These are phyloP conservation scores for Spergularia azorica DNA, from an alignment of 179 eudicot genomes.

Conservation along the genomic window DNA sequence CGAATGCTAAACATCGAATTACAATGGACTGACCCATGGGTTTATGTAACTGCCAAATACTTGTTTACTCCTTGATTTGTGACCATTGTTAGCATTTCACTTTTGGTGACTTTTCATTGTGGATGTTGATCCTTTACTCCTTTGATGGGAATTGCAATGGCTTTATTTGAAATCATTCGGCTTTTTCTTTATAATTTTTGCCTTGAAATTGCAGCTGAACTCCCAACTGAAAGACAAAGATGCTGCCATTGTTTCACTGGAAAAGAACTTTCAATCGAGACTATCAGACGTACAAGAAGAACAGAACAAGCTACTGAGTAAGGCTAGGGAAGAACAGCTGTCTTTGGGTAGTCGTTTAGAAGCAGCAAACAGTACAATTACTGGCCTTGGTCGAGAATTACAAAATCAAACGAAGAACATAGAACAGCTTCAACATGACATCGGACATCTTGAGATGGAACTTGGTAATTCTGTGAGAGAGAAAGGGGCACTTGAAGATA, in stretches of 20 bases:
- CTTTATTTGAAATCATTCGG: neutral
- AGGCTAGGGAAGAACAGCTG: slow-evolving; percentile 61
- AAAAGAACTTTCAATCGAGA: slow-evolving; percentile 58
- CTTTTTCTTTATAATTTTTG: neutral
- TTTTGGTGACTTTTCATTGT: neutral
- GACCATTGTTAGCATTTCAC: too few relatives aligned
- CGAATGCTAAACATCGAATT: too few relatives aligned
- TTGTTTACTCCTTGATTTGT: neutral
- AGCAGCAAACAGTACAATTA: slow-evolving; percentile 52
- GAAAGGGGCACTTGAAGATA: slow-evolving; percentile 53
- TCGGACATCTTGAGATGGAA: slow-evolving; percentile 43
- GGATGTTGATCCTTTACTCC: neutral
- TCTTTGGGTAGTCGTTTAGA: slow-evolving; percentile 52
- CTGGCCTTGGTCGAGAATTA: slow-evolving; percentile 53
- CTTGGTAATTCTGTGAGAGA: slow-evolving; percentile 45
- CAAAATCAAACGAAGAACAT: slow-evolving; percentile 47
- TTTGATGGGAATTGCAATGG: too few relatives aligned
- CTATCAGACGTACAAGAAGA: slow-evolving; percentile 54
- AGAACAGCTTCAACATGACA: slow-evolving; percentile 48
- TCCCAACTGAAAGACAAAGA: slow-evolving; percentile 61
- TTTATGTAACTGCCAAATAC: too few relatives aligned
- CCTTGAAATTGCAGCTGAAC: slow-evolving; percentile 53
- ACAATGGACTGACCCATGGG: too few relatives aligned
- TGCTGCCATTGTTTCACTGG: slow-evolving; percentile 58
- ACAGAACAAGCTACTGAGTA: slow-evolving; percentile 43